These are phyloP conservation scores for Teunomyces stri DNA, from an alignment of 805 yeast species.

Conservation along the genomic window DNA sequence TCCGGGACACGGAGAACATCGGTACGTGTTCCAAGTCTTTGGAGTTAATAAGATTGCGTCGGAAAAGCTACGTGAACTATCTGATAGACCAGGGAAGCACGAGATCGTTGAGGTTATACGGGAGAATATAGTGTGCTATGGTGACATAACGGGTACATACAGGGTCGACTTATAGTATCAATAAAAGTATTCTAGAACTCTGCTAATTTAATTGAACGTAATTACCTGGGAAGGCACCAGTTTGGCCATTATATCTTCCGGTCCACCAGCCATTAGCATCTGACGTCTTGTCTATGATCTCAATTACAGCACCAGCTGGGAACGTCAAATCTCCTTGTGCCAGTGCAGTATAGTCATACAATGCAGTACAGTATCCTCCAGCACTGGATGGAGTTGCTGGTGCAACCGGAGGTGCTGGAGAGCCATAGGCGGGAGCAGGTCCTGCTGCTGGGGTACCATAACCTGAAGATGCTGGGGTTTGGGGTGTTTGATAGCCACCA, in stretches of 20 bases:
- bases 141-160: conserved; percentile 1
- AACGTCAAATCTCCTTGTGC: conserved; percentile 89
- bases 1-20: conserved; percentile 14
- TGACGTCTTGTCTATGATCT: conserved; percentile 74
- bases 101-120: not conserved
- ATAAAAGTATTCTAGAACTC: not conserved
- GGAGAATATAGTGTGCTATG: not conserved
- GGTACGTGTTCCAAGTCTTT: conserved; percentile 14
- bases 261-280: conserved; percentile 99
- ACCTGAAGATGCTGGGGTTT: conserved; percentile 13
- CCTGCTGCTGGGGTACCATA: conserved; percentile 14
- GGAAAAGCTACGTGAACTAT: not conserved
- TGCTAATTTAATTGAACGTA: conserved; percentile 70
- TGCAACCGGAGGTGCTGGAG: conserved; percentile 17
- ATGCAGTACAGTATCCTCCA: conserved; percentile 69
- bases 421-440: conserved; percentile 22
- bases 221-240: conserved; percentile 95
- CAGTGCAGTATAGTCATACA: conserved; percentile 90
- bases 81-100: not conserved
- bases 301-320: conserved; percentile 84
- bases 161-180: not conserved
- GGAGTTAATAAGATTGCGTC: conserved; percentile 13
- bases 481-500: conserved; percentile 7
- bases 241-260: conserved; percentile 76
- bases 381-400: conserved; percentile 26